Evolutionary conservation across 371 early-diverging fungal genomes (phyloP).

Genomic region (Rhizopus stolonifer): DNA sequence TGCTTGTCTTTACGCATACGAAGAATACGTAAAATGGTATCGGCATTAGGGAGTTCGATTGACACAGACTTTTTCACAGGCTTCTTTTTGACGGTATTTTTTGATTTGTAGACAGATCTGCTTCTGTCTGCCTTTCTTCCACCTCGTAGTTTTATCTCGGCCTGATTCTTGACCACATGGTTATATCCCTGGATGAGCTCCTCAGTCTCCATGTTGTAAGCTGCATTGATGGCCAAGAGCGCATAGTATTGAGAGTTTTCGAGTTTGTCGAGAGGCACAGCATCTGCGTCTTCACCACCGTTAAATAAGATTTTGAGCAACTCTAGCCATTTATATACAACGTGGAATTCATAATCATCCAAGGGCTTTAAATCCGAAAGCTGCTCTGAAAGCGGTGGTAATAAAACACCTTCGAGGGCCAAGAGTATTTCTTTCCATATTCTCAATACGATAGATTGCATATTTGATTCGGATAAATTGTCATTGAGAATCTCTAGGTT

Average conservation of each 20-base stretch:
- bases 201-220: constrained; percentile 62
- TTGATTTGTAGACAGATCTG: constrained; percentile 45
- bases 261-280: constrained; percentile 69
- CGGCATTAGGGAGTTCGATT: constrained; percentile 48
- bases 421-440: constrained; percentile 87
- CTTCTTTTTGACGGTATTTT: constrained; percentile 35
- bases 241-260: constrained; percentile 77
- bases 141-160: constrained; percentile 35
- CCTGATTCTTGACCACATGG: constrained; percentile 40
- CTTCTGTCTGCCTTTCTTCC: constrained; percentile 44
- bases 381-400: constrained; percentile 80
- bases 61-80: constrained; percentile 20
- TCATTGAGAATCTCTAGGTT: constrained; percentile 79
- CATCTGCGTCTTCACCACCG: constrained; percentile 86
- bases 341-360: constrained; percentile 68
- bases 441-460: constrained; percentile 75
- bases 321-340: constrained; percentile 75
- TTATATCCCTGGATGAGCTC: constrained; percentile 65
- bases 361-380: constrained; percentile 61
- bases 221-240: constrained; percentile 57
- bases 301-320: constrained; percentile 84
- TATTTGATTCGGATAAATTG: constrained; percentile 75
- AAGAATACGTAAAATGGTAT: constrained; percentile 53
- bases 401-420: constrained; percentile 68
- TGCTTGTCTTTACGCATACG: constrained; percentile 51